These are phyloP conservation scores for Berkeleyomyces basicola DNA, from an alignment of 2,329 filamentous ascomycete species.

Conservation along the genomic window DNA sequence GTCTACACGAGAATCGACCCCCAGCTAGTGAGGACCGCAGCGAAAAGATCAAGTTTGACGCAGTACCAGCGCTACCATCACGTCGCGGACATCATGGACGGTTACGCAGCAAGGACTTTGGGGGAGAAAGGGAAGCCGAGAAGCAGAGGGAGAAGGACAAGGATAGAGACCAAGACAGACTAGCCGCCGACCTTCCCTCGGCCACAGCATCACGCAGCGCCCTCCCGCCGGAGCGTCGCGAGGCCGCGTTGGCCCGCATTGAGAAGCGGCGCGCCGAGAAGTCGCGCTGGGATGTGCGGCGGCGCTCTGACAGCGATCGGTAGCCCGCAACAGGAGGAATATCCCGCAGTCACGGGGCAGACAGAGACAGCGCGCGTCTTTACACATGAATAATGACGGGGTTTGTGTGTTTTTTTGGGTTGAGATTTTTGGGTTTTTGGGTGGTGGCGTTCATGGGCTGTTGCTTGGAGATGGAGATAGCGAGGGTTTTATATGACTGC, in stretches of 20 bases:
- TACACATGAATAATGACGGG: too few relatives aligned
- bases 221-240: slow-evolving; percentile 33
- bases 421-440: too few relatives aligned
- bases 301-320: slow-evolving; percentile 17
- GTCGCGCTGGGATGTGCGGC: slow-evolving; percentile 22
- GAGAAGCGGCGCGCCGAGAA: slow-evolving; percentile 38
- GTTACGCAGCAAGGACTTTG: background rate
- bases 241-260: slow-evolving; percentile 37
- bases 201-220: slow-evolving; percentile 17
- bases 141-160: background rate
- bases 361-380: too few relatives aligned
- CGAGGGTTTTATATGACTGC: too few relatives aligned
- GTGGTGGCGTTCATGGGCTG: too few relatives aligned
- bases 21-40: background rate
- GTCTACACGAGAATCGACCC: background rate
- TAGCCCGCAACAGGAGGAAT: slow-evolving; percentile 28
- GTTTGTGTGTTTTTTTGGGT: too few relatives aligned
- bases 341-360: slow-evolving; percentile 14
- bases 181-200: too few relatives aligned
- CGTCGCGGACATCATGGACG: background rate
- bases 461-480: too few relatives aligned
- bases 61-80: background rate
- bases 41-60: background rate
- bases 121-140: background rate
- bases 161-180: background rate